A percentile compares a stretch with the other conserved stretches of the same genome.
Evolutionary conservation across 768 basidiomycete genomes (phyloP).

Genomic region (Peribolospora baueri): DNA sequence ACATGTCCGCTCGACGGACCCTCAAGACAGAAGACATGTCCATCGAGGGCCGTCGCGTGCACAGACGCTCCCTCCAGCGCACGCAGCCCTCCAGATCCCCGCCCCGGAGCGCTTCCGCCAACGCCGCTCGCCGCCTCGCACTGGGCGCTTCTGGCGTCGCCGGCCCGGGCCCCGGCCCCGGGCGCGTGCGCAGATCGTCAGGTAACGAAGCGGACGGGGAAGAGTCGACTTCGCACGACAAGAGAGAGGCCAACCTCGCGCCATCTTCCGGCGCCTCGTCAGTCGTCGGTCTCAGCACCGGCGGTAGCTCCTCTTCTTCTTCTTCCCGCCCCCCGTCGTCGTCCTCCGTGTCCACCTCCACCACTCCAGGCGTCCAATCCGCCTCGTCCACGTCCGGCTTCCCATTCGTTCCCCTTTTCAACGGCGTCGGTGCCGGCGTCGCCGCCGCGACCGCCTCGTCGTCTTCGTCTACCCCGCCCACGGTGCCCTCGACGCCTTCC

Average conservation of each 20-base stretch:
- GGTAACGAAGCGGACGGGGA: background rate
- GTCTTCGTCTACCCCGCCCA: too few species aligned
- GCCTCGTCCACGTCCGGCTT: too few species aligned
- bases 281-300: background rate
- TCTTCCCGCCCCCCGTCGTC: background rate
- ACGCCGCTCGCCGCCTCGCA: background rate
- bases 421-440: too few species aligned
- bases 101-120: background rate
- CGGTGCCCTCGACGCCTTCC: too few species aligned
- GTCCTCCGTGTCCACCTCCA: background rate
- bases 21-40: constrained; percentile 10
- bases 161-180: background rate
- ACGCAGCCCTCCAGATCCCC: background rate
- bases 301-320: background rate
- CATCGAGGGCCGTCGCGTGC: background rate
- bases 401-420: background rate
- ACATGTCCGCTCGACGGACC: constrained; percentile 12
- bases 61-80: background rate
- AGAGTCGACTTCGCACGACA: background rate
- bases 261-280: background rate
- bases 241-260: background rate
- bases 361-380: too few species aligned
- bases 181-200: background rate
- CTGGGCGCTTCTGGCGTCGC: background rate
- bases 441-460: too few species aligned